phyloP scores from a whole-genome alignment of 441 rosid species.

The Eutrema salsugineum region DNA sequence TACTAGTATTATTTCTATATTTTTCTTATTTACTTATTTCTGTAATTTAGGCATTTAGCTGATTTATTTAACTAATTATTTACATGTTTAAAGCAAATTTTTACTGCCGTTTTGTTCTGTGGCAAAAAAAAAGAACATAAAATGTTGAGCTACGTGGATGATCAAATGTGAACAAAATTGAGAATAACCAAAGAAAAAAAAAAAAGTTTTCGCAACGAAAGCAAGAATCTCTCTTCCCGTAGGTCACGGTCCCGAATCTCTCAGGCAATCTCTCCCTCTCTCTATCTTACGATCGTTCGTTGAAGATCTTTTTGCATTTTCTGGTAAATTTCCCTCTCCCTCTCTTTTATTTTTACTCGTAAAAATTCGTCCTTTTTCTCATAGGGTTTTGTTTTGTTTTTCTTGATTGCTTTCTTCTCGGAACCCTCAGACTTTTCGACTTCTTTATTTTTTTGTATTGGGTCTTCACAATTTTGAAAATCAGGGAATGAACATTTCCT shows the following conservation, averaged over 20 bases:
- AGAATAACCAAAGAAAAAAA: neutral
- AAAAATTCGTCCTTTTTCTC: neutral
- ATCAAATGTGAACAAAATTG: neutral
- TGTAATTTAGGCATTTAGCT: too few relatives aligned
- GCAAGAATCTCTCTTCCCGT: conserved; percentile 23
- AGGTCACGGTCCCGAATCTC: conserved; percentile 16
- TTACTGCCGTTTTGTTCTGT: too few relatives aligned
- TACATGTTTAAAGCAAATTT: too few relatives aligned
- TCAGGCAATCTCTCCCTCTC: conserved; percentile 3
- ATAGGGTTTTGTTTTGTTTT: neutral
- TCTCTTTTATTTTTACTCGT: neutral
- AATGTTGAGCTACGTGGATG: neutral
- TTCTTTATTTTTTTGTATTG: neutral
- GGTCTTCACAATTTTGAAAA: neutral
- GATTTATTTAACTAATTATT: too few relatives aligned
- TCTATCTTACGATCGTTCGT: too few relatives aligned
- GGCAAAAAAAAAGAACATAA: neutral
- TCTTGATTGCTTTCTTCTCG: neutral
- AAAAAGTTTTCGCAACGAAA: neutral
- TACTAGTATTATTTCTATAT: too few relatives aligned
- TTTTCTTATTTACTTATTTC: too few relatives aligned
- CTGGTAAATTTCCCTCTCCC: neutral
- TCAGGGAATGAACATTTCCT: neutral
- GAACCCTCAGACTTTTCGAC: neutral
- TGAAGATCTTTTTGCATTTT: neutral